Percentiles rank a stretch among this genome's conserved stretches.
phyloP scores from a whole-genome alignment of 228 moss, liverwort and hornwort genomes.

The Sphagnum fallax region DNA sequence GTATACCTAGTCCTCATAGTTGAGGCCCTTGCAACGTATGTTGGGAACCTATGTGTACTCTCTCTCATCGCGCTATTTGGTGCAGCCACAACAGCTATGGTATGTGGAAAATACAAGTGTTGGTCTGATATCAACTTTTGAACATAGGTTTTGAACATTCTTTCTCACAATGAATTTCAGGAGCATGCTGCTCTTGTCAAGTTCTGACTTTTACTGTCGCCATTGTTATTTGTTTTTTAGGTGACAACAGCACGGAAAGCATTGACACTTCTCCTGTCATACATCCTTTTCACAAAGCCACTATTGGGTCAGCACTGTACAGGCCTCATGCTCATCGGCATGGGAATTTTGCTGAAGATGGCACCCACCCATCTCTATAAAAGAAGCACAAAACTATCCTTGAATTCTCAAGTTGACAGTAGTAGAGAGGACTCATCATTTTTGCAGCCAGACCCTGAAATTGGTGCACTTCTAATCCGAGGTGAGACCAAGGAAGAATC shows the following conservation, averaged over 20 bases:
- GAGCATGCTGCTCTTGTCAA: neutral
- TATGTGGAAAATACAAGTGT: conserved; percentile 1
- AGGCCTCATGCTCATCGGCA: conserved; percentile 57
- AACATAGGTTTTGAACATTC: too few species aligned
- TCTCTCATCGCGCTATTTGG: conserved; percentile 70
- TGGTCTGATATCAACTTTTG: neutral
- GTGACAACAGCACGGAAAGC: conserved; percentile 91
- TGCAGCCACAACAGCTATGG: conserved; percentile 85
- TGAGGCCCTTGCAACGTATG: conserved; percentile 69
- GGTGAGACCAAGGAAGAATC: too few species aligned
- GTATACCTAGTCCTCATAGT: conserved; percentile 68
- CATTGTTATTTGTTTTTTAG: conserved; percentile 18
- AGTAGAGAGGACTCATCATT: too few species aligned
- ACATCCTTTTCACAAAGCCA: conserved; percentile 80
- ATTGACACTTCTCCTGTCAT: conserved; percentile 67
- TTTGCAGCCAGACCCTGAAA: too few species aligned
- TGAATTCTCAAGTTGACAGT: too few species aligned
- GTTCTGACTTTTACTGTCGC: neutral
- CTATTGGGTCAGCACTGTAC: conserved; percentile 64
- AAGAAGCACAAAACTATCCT: neutral
- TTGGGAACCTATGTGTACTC: conserved; percentile 77
- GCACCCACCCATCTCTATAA: conserved; percentile 41
- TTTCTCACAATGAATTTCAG: neutral
- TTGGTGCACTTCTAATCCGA: too few species aligned
- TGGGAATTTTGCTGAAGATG: conserved; percentile 78